phyloP scores from a whole-genome alignment of 345 rosid species.

The Boechera stricta region DNA sequence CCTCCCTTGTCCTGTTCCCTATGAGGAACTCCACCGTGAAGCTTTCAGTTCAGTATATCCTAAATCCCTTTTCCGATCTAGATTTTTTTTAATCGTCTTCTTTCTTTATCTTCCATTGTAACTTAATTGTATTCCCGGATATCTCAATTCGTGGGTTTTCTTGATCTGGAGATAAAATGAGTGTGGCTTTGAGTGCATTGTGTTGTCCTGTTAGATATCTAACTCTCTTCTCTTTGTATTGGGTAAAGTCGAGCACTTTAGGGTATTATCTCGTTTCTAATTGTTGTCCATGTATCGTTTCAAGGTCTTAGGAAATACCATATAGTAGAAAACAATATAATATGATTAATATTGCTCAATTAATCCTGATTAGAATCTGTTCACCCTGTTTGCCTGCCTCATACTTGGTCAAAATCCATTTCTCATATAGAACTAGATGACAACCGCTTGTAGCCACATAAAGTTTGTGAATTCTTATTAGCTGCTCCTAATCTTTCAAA shows the following conservation, averaged over 20 bases:
- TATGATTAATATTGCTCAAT: conserved; percentile 7
- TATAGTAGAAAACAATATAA: background rate
- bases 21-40: conserved; percentile 93
- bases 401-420: background rate
- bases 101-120: background rate
- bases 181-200: conserved; percentile 23
- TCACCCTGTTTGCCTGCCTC: background rate
- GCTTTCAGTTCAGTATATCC: conserved; percentile 67
- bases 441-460: background rate
- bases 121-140: background rate
- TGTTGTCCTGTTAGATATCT: conserved; percentile 3
- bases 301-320: conserved; percentile 13
- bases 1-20: conserved; percentile 91
- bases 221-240: conserved; percentile 9
- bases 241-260: background rate
- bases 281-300: background rate
- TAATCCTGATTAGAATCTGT: conserved; percentile 1
- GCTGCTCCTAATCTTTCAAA: background rate
- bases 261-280: background rate
- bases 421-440: background rate
- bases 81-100: background rate
- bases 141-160: conserved; percentile 4
- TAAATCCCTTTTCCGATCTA: conserved; percentile 10
- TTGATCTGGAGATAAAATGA: conserved; percentile 31
- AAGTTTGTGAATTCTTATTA: background rate